These are phyloP conservation scores for Phytophthora brassicae DNA, from an alignment of 352 stramenopile genomes.

Conservation along the genomic window DNA sequence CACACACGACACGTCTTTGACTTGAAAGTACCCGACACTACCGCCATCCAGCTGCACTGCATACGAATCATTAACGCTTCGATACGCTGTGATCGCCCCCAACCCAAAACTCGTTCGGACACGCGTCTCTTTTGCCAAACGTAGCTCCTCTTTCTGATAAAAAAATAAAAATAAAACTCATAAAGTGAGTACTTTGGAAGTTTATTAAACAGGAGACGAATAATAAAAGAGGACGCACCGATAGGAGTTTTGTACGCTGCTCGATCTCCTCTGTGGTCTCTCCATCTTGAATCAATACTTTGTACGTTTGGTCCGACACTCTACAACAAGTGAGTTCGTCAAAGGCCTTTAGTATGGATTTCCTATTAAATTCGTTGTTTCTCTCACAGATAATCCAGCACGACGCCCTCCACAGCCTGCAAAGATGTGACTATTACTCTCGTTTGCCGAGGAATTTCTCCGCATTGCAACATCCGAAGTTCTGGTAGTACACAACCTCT, in stretches of 20 bases:
- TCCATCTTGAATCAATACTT: constrained; percentile 15
- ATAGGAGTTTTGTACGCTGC: constrained; percentile 35
- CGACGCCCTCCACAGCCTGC: constrained; percentile 3
- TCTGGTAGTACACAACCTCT: constrained; percentile 57
- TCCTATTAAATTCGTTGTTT: not conserved
- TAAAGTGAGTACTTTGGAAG: not conserved
- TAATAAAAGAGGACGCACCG: constrained; percentile 27
- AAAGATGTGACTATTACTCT: constrained; percentile 30
- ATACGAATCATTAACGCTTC: constrained; percentile 37
- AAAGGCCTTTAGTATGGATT: too few relatives aligned
- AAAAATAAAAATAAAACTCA: not conserved
- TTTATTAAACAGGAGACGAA: not conserved
- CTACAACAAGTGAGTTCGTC: constrained; percentile 5
- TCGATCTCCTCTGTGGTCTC: not conserved
- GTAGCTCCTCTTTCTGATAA: constrained; percentile 31
- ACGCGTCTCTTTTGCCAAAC: constrained; percentile 28
- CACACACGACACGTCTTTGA: constrained; percentile 53
- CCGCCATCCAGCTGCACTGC: constrained; percentile 36
- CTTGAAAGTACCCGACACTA: constrained; percentile 39
- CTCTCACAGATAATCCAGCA: constrained; percentile 32
- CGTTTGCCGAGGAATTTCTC: constrained; percentile 61
- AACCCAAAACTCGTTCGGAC: constrained; percentile 32
- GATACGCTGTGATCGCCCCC: constrained; percentile 27
- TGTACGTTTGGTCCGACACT: constrained; percentile 34
- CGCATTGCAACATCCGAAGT: constrained; percentile 69